These are phyloP conservation scores for Odontarrhena argentea DNA, from an alignment of 345 rosid genomes.

Conservation along the genomic window DNA sequence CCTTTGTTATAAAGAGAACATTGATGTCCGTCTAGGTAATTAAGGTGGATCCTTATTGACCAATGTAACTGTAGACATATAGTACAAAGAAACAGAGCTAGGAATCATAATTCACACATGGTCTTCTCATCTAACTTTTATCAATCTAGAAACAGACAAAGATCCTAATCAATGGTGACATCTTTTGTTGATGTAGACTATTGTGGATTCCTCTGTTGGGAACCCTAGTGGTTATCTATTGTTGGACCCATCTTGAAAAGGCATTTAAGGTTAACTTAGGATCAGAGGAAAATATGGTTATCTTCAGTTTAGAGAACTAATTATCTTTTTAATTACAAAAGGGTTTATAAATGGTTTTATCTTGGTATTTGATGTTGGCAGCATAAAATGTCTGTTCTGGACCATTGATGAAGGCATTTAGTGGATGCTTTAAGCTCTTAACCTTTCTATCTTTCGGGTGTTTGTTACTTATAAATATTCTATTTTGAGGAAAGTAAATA, in stretches of 20 bases:
- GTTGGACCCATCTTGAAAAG: constrained; percentile 30
- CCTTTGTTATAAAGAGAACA: constrained; percentile 19
- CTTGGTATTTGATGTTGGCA: constrained; percentile 23
- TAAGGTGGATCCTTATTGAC: constrained; percentile 33
- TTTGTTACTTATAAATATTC: constrained; percentile 18
- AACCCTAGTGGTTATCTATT: constrained; percentile 29
- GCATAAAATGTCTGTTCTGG: constrained; percentile 29
- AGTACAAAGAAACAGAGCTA: constrained; percentile 33
- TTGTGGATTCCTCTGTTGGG: constrained; percentile 21
- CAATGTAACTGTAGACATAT: constrained; percentile 28
- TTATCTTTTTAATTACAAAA: not conserved
- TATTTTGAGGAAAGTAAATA: constrained; percentile 22
- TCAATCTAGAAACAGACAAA: constrained; percentile 13
- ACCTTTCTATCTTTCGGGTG: constrained; percentile 3
- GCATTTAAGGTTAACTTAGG: constrained; percentile 34
- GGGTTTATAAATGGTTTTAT: constrained; percentile 27
- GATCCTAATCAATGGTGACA: constrained; percentile 31
- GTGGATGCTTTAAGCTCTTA: constrained; percentile 23
- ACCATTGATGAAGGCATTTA: constrained; percentile 21
- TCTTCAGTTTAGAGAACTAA: constrained; percentile 7
- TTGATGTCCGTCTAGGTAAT: constrained; percentile 31
- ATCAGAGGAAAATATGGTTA: constrained; percentile 8
- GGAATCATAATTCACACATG: constrained; percentile 30
- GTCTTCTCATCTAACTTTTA: constrained; percentile 30
- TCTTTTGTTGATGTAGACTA: constrained; percentile 26